These are phyloP conservation scores for Alternaria consortialis DNA, from an alignment of 2,329 filamentous ascomycete genomes.

Conservation along the genomic window DNA sequence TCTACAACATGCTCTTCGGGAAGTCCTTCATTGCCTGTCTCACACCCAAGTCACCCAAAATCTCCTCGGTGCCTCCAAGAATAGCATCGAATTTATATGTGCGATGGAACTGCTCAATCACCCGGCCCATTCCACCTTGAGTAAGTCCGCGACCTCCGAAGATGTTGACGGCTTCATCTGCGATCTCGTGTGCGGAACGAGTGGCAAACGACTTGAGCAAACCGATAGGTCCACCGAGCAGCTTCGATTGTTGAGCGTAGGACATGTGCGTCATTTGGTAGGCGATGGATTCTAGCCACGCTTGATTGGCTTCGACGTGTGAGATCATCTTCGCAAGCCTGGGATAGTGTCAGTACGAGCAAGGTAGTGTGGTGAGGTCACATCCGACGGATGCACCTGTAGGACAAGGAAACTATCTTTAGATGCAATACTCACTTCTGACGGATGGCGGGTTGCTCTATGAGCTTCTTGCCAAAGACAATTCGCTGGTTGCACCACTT, in stretches of 20 bases:
- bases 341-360: constrained; percentile 10
- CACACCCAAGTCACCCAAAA: constrained; percentile 81
- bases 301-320: constrained; percentile 80
- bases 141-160: constrained; percentile 85
- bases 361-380: constrained; percentile 2
- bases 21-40: constrained; percentile 85
- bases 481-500: constrained; percentile 90
- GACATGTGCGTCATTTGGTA: constrained; percentile 90
- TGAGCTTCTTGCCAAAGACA: constrained; percentile 82
- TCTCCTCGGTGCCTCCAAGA: constrained; percentile 83
- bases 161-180: constrained; percentile 84
- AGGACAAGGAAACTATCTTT: not conserved
- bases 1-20: constrained; percentile 81
- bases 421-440: constrained; percentile 68
- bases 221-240: constrained; percentile 82
- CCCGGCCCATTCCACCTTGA: constrained; percentile 81
- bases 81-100: constrained; percentile 76
- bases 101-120: constrained; percentile 85
- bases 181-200: constrained; percentile 80
- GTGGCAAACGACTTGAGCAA: constrained; percentile 83
- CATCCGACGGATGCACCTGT: constrained; percentile 1
- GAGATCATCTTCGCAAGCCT: constrained; percentile 87
- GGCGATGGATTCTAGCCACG: constrained; percentile 84
- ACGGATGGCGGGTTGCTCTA: constrained; percentile 82
- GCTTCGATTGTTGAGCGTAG: constrained; percentile 77